Base-by-base conservation (phyloP, 495 filamentous ascomycete species). In the Margaritispora aquatica region DNA sequence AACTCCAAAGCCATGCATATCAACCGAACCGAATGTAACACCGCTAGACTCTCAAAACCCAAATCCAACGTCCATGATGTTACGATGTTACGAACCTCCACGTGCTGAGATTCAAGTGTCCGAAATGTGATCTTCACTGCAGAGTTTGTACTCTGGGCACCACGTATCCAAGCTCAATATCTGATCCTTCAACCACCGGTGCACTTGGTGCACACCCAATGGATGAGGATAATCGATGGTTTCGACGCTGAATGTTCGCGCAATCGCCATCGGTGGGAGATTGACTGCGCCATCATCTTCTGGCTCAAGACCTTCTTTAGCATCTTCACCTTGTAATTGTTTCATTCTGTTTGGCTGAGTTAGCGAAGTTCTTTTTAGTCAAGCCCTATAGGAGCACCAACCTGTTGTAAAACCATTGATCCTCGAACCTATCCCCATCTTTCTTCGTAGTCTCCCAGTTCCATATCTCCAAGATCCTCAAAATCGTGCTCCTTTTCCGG, bases 401-500 rank as follows among this genome's bases (percentile, higher is more conserved):
- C 59, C 59, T 54, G 26, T 65, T 64, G 41, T 46, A 67, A 60
- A 64, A 69, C 66, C 68, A 73, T 59, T 68, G 63, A 58, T 71
- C 69, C 62, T 73, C 71, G 38, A 64, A 70, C 26, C 46, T 36
- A 47, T 61, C 60, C 15, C 56, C 53, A 1, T 54, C 50, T 26
- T 63, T 63, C 57, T 63, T 54, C 26, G 60, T 55, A 10, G 38
- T 34, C 51, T 54, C 17, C 51, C 66, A 68, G 47, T 65, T 57
- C 58, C 63, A 67, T 20, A 66, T 55, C 0, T 64, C 53, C 22
- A 71, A 34, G 19, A 70, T 61, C 5, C 61, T 54, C 19, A 73
- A 36, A 9, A 69, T 62, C 19, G 65, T 61, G 36, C 53, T 62
- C 23, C 63, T 65, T 59, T 69, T 71, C 17, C 71, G 54, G 48